A percentile compares a stretch with the other conserved stretches of the same genome.
phyloP scores from a whole-genome alignment of 208 protist genomes.

The Novymonas esmeraldas region DNA sequence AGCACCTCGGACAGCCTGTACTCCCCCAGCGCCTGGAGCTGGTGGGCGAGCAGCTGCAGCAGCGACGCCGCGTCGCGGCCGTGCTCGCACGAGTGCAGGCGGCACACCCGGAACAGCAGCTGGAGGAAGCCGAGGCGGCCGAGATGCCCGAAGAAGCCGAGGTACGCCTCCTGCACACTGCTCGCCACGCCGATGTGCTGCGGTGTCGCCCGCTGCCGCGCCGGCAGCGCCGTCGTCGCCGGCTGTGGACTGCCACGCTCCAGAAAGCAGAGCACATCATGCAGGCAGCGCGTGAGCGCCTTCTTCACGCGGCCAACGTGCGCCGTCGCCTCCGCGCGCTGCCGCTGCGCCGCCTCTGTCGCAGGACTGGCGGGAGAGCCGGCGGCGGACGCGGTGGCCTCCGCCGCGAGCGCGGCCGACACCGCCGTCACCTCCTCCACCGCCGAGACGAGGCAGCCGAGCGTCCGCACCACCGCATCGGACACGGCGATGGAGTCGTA shows the following conservation, averaged over 20 bases:
- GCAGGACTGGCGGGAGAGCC: background rate
- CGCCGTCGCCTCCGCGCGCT: background rate
- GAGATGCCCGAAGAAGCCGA: slow-evolving; percentile 52
- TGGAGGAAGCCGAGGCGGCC: slow-evolving; percentile 45
- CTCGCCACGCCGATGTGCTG: slow-evolving; percentile 7
- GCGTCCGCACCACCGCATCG: slow-evolving; percentile 23
- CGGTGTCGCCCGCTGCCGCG: slow-evolving; percentile 25
- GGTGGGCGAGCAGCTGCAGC: slow-evolving; percentile 60
- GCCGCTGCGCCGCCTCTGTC: background rate
- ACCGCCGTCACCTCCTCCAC: slow-evolving; percentile 9
- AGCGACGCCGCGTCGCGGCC: slow-evolving; percentile 67
- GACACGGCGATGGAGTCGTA: slow-evolving; percentile 23
- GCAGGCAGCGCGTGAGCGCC: slow-evolving; percentile 27
- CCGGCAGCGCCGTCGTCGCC: slow-evolving; percentile 14
- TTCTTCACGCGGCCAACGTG: background rate
- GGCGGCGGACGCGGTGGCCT: background rate
- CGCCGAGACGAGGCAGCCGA: slow-evolving; percentile 22
- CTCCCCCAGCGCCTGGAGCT: slow-evolving; percentile 43
- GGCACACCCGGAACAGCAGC: slow-evolving; percentile 52
- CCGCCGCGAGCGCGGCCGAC: background rate
- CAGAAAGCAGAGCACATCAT: slow-evolving; percentile 32
- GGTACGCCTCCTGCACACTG: slow-evolving; percentile 12
- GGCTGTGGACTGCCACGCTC: slow-evolving; percentile 29
- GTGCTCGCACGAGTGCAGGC: slow-evolving; percentile 44
- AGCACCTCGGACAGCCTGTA: slow-evolving; percentile 32